A percentile compares a stretch with the other conserved stretches of the same genome.
phyloP scores from a whole-genome alignment of 2,329 filamentous ascomycete species.

The Aureobasidium pullulans region DNA sequence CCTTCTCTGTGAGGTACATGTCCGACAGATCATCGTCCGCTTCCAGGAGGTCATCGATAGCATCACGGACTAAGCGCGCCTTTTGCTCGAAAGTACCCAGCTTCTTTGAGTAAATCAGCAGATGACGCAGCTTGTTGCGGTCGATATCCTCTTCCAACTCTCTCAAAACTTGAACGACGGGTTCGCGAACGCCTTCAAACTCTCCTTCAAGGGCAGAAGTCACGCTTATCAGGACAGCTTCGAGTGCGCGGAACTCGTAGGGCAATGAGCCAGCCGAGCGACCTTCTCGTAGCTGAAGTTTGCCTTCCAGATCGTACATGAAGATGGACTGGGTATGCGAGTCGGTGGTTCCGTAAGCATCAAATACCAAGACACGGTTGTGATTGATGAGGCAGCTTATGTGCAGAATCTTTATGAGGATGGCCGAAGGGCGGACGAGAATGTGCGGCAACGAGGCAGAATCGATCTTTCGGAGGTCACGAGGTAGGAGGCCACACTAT shows the following conservation, averaged over 20 bases:
- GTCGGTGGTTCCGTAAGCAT: slow-evolving; percentile 89
- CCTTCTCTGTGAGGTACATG: slow-evolving; percentile 94
- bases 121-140: slow-evolving; percentile 79
- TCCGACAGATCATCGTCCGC: slow-evolving; percentile 89
- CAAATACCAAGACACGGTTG: slow-evolving; percentile 89
- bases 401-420: slow-evolving; percentile 93
- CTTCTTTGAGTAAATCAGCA: slow-evolving; percentile 91
- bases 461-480: slow-evolving; percentile 95
- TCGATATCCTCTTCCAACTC: slow-evolving; percentile 97
- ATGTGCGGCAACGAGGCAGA: slow-evolving; percentile 94
- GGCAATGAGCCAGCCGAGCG: slow-evolving; percentile 53
- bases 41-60: slow-evolving; percentile 90
- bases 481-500: slow-evolving; percentile 83
- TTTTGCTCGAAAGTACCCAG: slow-evolving; percentile 97
- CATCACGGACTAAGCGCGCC: slow-evolving; percentile 84
- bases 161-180: slow-evolving; percentile 78
- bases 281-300: slow-evolving; percentile 70
- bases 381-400: slow-evolving; percentile 92
- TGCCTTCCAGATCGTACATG: slow-evolving; percentile 94
- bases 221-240: slow-evolving; percentile 89
- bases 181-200: slow-evolving; percentile 87
- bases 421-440: slow-evolving; percentile 83
- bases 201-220: slow-evolving; percentile 88
- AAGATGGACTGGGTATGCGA: slow-evolving; percentile 94
- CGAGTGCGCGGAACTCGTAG: slow-evolving; percentile 92